A percentile compares a stretch with the other conserved stretches of the same genome.
phyloP scores from a whole-genome alignment of 306 rosid species.

The Fragaria ananassa region DNA sequence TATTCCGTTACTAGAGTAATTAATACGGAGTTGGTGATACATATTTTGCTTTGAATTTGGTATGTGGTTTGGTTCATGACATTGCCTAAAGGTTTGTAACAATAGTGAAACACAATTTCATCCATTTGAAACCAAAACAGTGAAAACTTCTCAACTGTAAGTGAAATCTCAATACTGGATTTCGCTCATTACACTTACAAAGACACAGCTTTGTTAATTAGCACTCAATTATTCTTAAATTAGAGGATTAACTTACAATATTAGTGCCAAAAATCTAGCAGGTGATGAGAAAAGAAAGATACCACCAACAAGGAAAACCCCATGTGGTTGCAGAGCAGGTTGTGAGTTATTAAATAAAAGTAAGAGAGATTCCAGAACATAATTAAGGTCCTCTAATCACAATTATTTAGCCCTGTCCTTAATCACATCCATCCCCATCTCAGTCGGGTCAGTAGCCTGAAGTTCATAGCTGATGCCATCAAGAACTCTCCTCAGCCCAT shows the following conservation, averaged over 20 bases:
- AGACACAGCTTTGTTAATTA: constrained; percentile 22
- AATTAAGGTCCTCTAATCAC: constrained; percentile 14
- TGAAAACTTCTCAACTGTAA: neutral
- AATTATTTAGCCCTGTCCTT: constrained; percentile 52
- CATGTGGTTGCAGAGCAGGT: constrained; percentile 19
- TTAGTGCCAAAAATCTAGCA: constrained; percentile 27
- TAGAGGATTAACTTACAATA: constrained; percentile 34
- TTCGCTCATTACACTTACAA: neutral
- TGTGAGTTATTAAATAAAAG: constrained; percentile 40
- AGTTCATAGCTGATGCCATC: constrained; percentile 90
- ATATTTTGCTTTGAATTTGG: neutral
- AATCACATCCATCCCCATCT: constrained; percentile 91
- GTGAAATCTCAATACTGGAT: constrained; percentile 8
- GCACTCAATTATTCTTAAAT: constrained; percentile 35
- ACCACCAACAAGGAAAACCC: constrained; percentile 16
- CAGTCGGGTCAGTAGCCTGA: constrained; percentile 95
- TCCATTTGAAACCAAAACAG: neutral
- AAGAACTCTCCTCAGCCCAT: constrained; percentile 83
- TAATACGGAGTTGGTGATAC: too few species aligned
- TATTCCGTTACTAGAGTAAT: too few species aligned
- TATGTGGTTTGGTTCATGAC: neutral
- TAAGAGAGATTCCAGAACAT: constrained; percentile 24
- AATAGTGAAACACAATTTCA: neutral
- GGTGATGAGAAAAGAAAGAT: constrained; percentile 9
- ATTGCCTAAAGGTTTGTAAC: neutral